Evolutionary conservation across 1,139 yeast species (phyloP), one percentile per base, ranked within the genome.

Genomic region (Saccharomyces hybrid): DNA sequence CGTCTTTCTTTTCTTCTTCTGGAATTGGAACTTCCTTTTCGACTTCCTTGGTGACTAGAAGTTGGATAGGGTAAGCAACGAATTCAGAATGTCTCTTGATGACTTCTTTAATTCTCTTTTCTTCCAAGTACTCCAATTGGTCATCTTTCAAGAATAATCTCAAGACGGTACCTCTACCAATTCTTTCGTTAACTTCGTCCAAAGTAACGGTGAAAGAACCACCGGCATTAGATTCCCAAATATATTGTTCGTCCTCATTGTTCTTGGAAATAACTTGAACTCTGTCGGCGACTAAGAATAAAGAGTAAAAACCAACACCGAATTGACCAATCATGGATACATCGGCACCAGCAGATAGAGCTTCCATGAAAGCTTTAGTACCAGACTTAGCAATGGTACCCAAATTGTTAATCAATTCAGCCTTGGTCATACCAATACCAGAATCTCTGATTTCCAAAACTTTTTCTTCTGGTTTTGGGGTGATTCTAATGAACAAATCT

Each of bases 391-490:
- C 99, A 73, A 95, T 95, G 65, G 99, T 93, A 86, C 99, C 99
- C 77, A 95, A 88, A 81, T 95, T 95, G 86, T 95, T 95, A 72
- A 95, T 95, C 75, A 95, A 82, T 73, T 95, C 99, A 65, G 97
- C 95, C 82, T 95, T 95, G 78, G 99, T 95, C 96, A 93, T 90
- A 89, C 99, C 99, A 71, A 95, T 90, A 90, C 99, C 99, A 58
- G 98, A 84, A 77, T 95, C 99, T 80, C 99, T 91, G 75, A 95
- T 87, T 78, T 93, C 98, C 73, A 95, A 82, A 61, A 93, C 85
- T 77, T 90, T 90, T 73, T 86, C 82, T 67, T 91, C 99, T 75
- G 96, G 96, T 75, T 79, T 84, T 73, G 99, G 99, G 62, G 96
- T 93, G 70, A 95, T 84, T 82, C 99, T 90, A 71, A 95, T 90